These are phyloP conservation scores for Oemleria cerasiformis DNA, from an alignment of 306 rosid genomes.

Conservation along the genomic window DNA sequence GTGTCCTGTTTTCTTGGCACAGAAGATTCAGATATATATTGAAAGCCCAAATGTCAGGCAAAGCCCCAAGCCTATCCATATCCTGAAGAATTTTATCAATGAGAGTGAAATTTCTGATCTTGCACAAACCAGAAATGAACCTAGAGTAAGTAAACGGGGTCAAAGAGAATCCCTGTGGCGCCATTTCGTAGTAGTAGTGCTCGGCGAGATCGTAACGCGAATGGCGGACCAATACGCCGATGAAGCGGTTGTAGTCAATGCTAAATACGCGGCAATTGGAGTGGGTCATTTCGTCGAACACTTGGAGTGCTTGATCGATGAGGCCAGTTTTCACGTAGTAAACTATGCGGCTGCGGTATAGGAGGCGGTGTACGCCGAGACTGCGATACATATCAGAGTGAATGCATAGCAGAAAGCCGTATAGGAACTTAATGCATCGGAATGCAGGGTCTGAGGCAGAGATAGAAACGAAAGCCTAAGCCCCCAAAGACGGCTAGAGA, in stretches of 20 bases:
- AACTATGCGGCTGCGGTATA: conserved; percentile 66
- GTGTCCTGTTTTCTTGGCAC: conserved; percentile 47
- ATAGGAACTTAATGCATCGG: conserved; percentile 9
- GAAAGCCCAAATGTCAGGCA: conserved; percentile 88
- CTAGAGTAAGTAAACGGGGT: conserved; percentile 86
- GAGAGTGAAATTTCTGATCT: conserved; percentile 41
- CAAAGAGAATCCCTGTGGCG: conserved; percentile 69
- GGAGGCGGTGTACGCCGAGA: conserved; percentile 71
- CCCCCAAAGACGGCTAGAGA: not conserved
- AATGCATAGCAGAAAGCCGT: conserved; percentile 44
- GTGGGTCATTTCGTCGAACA: conserved; percentile 85
- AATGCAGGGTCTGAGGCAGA: conserved; percentile 6
- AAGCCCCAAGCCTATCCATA: conserved; percentile 54
- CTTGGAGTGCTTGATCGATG: conserved; percentile 65
- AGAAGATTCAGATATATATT: conserved; percentile 67
- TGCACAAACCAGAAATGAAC: conserved; percentile 77
- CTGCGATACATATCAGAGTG: conserved; percentile 70
- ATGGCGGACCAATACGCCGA: conserved; percentile 71
- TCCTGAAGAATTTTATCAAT: conserved; percentile 58
- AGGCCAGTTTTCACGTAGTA: conserved; percentile 62
- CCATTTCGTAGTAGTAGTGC: conserved; percentile 67
- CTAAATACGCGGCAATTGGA: conserved; percentile 69
- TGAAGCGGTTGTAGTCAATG: conserved; percentile 81
- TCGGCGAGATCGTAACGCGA: conserved; percentile 73
- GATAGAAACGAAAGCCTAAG: not conserved